Evolutionary conservation across 2,329 filamentous ascomycete species (phyloP), one percentile per base, ranked within the genome.

Genomic region (Colletotrichum echinochloae): DNA sequence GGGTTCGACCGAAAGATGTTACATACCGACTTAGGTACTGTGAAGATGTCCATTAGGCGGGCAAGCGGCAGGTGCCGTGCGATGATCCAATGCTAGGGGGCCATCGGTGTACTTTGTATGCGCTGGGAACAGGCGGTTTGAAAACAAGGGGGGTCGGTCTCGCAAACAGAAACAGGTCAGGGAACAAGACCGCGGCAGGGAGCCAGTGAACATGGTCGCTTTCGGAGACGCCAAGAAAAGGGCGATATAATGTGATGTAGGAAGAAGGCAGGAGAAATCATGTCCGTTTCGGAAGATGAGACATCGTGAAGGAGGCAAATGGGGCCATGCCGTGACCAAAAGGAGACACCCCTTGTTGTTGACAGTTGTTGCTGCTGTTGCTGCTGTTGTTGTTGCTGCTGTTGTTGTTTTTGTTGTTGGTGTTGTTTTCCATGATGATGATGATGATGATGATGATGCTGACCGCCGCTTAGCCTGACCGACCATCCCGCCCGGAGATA

Each of bases 211-310:
- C 28, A 44, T 48, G 37, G 44, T n/a, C 8, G 30, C 30, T 41
- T 37, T n/a, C 35, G 30, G 35, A 30, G 57, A 67, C 67, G 57
- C 67, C 57, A 62, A 67, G 64, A 57, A 46, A 51, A 61, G 23
- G 44, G 54, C 35, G 56, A 28, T 35, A 48, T 44, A 52, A 59
- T 51, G n/a, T 23, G 51, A 39, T 62, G 64, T 48, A 57, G 46
- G 56, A 61, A 46, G 57, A 41, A 51, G 56, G 41, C 18, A 51
- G 63, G 56, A 26, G 44, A 66, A n/a, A 41, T 33, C 49, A 37
- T 16, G 57, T 30, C 39, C 49, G 68, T 63, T 70, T 70, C 56
- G 68, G 56, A 71, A 62, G 68, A 67, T 63, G 64, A 63, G 66
- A 69, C 65, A 46, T 52, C 59, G 33, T 30, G 39, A 30, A 4